Percentiles rank a stretch among this genome's conserved stretches.
Conservation (phyloP, 2,329 filamentous ascomycete genomes). For the Colletotrichum costaricense region DNA sequence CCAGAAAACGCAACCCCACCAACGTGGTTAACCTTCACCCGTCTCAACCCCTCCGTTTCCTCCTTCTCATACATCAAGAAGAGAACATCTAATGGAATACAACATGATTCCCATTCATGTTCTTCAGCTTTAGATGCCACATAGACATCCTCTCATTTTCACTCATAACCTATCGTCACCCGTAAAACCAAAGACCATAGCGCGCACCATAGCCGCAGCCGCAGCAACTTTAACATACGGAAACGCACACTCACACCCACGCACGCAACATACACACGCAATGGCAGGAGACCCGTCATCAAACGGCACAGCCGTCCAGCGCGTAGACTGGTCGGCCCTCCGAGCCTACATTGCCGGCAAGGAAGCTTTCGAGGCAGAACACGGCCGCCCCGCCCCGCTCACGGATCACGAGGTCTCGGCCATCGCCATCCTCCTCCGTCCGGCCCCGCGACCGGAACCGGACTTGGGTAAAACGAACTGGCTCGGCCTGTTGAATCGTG, state of each 20-base stretch:
- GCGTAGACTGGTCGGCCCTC: conserved; percentile 48
- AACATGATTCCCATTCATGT: neutral
- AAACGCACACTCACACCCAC: too few species aligned
- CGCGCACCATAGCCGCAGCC: neutral
- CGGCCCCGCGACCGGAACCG: conserved; percentile 37
- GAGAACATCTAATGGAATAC: neutral
- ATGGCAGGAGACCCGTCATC: neutral
- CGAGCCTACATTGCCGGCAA: conserved; percentile 54
- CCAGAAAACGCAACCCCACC: conserved; percentile 1
- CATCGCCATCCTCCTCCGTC: conserved; percentile 52
- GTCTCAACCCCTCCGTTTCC: neutral
- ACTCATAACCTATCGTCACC: neutral
- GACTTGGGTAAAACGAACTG: conserved; percentile 48
- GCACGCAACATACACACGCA: neutral
- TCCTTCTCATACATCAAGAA: too few species aligned
- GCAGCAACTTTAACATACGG: neutral
- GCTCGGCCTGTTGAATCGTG: conserved; percentile 52
- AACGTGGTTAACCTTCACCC: neutral
- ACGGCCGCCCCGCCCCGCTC: conserved; percentile 49
- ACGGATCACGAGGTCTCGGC: conserved; percentile 51
- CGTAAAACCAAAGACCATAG: neutral
- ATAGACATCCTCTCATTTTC: neutral
- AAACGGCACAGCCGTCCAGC: neutral
- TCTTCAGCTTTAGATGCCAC: neutral
- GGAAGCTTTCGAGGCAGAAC: conserved; percentile 46